Percentiles rank a stretch among this genome's conserved stretches.
These are phyloP conservation scores for Babjeviella inositovora DNA, from an alignment of 805 yeast genomes.

Conservation along the genomic window DNA sequence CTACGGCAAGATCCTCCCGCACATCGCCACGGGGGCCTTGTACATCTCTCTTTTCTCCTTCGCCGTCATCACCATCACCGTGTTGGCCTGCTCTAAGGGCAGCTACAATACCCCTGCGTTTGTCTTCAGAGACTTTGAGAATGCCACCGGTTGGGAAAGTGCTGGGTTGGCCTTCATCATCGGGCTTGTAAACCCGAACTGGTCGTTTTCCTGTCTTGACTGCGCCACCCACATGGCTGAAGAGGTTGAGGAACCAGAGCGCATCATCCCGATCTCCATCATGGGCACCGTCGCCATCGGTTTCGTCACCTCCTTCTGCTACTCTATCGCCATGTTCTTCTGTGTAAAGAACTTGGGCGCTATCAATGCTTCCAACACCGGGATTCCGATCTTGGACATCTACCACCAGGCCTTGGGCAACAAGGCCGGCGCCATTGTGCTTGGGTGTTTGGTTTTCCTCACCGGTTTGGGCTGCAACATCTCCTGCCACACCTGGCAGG, in stretches of 20 bases:
- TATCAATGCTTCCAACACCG: slow-evolving; percentile 31
- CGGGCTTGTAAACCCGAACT: slow-evolving; percentile 58
- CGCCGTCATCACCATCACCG: slow-evolving; percentile 32
- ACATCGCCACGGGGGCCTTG: slow-evolving; percentile 28
- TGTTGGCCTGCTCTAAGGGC: slow-evolving; percentile 34
- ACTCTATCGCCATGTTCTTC: slow-evolving; percentile 41
- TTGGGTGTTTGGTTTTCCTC: slow-evolving; percentile 28
- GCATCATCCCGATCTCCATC: slow-evolving; percentile 44
- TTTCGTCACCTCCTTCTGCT: slow-evolving; percentile 37
- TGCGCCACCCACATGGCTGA: slow-evolving; percentile 64
- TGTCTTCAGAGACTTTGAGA: slow-evolving; percentile 36
- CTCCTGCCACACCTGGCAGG: slow-evolving; percentile 53
- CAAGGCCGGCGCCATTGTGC: slow-evolving; percentile 35
- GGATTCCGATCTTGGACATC: slow-evolving; percentile 49
- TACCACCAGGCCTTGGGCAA: slow-evolving; percentile 38
- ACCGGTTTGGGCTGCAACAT: slow-evolving; percentile 45
- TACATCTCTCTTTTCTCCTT: slow-evolving; percentile 37
- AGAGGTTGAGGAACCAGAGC: slow-evolving; percentile 40
- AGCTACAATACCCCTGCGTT: slow-evolving; percentile 30
- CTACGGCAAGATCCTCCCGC: slow-evolving; percentile 35
- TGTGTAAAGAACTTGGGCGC: slow-evolving; percentile 34
- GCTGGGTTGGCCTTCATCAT: slow-evolving; percentile 47
- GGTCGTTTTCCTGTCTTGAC: slow-evolving; percentile 57
- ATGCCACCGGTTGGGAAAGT: slow-evolving; percentile 45
- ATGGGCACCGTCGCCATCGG: slow-evolving; percentile 52